Evolutionary conservation across 2,329 filamentous ascomycete genomes (phyloP).

Genomic region (Knufia petricola): DNA sequence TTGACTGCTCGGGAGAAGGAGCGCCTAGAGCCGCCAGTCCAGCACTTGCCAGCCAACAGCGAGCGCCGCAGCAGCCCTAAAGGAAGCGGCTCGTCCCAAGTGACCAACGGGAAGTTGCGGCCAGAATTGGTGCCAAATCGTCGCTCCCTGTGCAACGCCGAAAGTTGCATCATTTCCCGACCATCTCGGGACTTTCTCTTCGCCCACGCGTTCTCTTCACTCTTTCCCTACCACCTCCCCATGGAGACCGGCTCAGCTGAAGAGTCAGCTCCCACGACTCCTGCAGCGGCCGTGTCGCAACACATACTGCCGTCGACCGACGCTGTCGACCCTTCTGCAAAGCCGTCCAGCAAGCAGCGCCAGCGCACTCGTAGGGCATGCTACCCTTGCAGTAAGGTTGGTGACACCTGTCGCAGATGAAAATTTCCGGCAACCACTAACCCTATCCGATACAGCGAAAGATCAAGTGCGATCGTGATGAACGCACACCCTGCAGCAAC

Average conservation of each 20-base stretch:
- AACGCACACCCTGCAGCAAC: conserved; percentile 10
- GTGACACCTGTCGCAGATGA: conserved; percentile 4
- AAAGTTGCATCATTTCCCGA: conserved; percentile 6
- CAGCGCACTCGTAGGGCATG: conserved; percentile 10
- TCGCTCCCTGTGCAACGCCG: neutral
- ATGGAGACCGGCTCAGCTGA: conserved; percentile 6
- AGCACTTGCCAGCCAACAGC: neutral
- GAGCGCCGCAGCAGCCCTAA: neutral
- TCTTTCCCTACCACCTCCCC: neutral
- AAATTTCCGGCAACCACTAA: neutral
- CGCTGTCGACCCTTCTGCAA: neutral
- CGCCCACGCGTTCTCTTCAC: neutral
- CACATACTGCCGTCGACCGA: conserved; percentile 2
- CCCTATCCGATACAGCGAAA: neutral
- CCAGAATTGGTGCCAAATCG: neutral
- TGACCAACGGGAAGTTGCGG: conserved; percentile 4
- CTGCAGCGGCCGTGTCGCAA: conserved; percentile 5
- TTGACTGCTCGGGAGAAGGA: neutral
- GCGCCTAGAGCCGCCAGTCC: neutral
- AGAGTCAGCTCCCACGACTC: conserved; percentile 7
- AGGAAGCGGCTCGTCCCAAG: neutral
- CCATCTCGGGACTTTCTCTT: conserved; percentile 6
- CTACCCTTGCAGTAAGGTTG: conserved; percentile 12
- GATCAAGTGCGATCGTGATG: conserved; percentile 11
- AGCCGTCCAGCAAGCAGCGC: conserved; percentile 5